Conservation (phyloP, 2,329 filamentous ascomycete species). For the Monilinia laxa region DNA sequence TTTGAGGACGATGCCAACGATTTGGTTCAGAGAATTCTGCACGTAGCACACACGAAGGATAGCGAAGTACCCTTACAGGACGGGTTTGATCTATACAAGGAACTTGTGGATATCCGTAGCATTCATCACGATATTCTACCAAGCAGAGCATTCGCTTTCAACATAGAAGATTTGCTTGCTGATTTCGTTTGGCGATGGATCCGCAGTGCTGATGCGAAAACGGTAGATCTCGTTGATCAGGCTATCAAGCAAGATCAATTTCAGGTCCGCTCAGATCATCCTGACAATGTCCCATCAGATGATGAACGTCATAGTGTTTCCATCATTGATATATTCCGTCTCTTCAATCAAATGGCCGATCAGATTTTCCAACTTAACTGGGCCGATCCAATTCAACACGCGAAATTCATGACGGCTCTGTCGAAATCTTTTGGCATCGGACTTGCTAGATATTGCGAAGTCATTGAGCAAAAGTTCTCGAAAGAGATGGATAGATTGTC, state of each 20-base stretch:
- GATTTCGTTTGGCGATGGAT: slow-evolving; percentile 98
- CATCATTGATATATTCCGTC: slow-evolving; percentile 87
- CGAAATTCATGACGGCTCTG: slow-evolving; percentile 94
- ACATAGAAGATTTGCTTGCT: slow-evolving; percentile 80
- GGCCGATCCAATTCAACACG: slow-evolving; percentile 91
- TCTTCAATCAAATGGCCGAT: slow-evolving; percentile 89
- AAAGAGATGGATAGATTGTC: slow-evolving; percentile 92
- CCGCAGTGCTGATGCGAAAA: slow-evolving; percentile 71
- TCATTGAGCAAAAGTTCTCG: slow-evolving; percentile 79
- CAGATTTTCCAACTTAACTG: slow-evolving; percentile 84
- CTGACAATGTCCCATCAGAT: slow-evolving; percentile 65
- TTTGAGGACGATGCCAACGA: slow-evolving; percentile 89
- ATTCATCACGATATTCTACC: slow-evolving; percentile 78
- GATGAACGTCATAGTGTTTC: slow-evolving; percentile 90
- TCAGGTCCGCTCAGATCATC: slow-evolving; percentile 65
- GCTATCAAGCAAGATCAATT: slow-evolving; percentile 91
- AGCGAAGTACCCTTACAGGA: slow-evolving; percentile 84
- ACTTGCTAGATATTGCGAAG: slow-evolving; percentile 85
- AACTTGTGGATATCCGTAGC: slow-evolving; percentile 78
- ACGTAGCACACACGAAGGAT: slow-evolving; percentile 65
- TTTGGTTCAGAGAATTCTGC: slow-evolving; percentile 77
- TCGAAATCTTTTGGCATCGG: slow-evolving; percentile 81
- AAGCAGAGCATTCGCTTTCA: slow-evolving; percentile 74
- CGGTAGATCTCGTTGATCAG: slow-evolving; percentile 81
- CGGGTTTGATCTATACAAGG: slow-evolving; percentile 89